phyloP scores from a whole-genome alignment of 345 rosid genomes.

The Nephelium lappaceum region DNA sequence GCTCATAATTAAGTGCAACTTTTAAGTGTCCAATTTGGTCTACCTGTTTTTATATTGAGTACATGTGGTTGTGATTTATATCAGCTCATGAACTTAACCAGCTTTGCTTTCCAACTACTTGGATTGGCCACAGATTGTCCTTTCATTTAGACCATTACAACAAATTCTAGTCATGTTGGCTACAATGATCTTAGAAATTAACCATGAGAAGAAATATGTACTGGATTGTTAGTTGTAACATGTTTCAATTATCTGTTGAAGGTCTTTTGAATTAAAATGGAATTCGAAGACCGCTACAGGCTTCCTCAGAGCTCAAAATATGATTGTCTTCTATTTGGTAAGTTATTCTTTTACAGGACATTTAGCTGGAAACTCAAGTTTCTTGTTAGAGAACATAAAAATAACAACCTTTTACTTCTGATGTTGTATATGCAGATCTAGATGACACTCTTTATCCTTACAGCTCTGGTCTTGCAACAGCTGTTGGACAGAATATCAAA shows the following conservation, averaged over 20 bases:
- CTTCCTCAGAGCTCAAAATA: slow-evolving; percentile 44
- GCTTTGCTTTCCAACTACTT: slow-evolving; percentile 22
- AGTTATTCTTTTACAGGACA: slow-evolving; percentile 11
- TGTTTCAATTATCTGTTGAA: slow-evolving; percentile 30
- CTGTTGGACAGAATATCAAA: slow-evolving; percentile 61
- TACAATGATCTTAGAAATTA: neutral
- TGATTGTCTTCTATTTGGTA: slow-evolving; percentile 89
- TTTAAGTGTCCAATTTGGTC: neutral
- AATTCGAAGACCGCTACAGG: slow-evolving; percentile 47
- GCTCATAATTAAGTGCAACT: too few relatives aligned
- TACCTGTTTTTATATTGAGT: slow-evolving; percentile 9
- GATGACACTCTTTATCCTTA: slow-evolving; percentile 92
- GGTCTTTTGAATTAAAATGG: slow-evolving; percentile 50
- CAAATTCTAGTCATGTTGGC: slow-evolving; percentile 19
- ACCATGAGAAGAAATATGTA: slow-evolving; percentile 17
- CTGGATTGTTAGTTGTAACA: slow-evolving; percentile 19
- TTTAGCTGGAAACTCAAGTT: neutral
- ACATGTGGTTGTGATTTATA: slow-evolving; percentile 33
- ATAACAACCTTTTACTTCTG: neutral
- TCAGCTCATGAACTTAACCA: slow-evolving; percentile 26
- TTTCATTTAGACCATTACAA: slow-evolving; percentile 29
- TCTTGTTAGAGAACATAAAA: neutral
- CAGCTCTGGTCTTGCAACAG: slow-evolving; percentile 62
- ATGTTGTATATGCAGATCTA: slow-evolving; percentile 51
- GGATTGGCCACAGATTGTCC: slow-evolving; percentile 21